Conservation (phyloP, 257 asterid species). For the Nicotiana tomentosiformis region DNA sequence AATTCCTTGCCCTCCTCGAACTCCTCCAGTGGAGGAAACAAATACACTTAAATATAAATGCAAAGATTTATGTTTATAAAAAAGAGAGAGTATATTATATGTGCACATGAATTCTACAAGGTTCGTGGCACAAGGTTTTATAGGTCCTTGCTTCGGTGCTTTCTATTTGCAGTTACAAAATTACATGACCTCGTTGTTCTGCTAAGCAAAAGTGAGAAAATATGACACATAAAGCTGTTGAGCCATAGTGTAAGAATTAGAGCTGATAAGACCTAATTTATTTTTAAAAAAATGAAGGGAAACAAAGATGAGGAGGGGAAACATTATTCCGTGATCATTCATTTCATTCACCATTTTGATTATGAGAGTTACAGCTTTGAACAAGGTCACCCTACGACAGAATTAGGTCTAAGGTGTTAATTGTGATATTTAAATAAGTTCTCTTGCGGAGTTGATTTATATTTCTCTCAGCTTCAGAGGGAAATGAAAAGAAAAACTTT, state of each 20-base stretch:
- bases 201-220: neutral
- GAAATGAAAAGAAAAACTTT: neutral
- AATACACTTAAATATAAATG: neutral
- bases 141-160: neutral
- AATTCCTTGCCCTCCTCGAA: neutral
- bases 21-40: neutral
- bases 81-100: neutral
- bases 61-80: neutral
- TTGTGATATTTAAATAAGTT: neutral
- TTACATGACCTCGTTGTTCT: neutral
- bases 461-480: neutral
- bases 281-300: neutral
- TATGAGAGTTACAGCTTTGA: neutral
- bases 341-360: neutral
- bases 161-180: neutral
- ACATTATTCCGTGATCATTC: neutral
- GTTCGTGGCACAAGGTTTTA: neutral
- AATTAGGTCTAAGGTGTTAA: neutral
- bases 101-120: neutral
- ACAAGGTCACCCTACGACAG: too few relatives aligned
- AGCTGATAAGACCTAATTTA: neutral
- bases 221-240: neutral
- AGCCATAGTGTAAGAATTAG: neutral
- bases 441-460: neutral
- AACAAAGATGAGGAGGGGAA: neutral